Evolutionary conservation across 2,329 filamentous ascomycete species (phyloP).

Genomic region (Plectosphaerella plurivora): DNA sequence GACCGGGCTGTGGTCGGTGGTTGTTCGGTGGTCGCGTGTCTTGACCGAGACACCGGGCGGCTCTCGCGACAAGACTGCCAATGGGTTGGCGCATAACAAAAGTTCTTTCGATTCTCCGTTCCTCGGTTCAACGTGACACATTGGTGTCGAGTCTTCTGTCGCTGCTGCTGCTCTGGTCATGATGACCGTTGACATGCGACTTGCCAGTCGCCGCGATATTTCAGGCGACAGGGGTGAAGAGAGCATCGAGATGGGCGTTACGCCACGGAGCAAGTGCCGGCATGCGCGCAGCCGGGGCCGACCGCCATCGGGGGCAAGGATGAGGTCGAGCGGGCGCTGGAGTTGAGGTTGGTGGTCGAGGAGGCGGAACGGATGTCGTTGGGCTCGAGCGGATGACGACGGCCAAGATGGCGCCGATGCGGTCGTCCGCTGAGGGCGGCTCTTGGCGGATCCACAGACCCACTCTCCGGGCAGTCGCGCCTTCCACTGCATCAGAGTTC

Average conservation of each 20-base stretch:
- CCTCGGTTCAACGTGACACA: not conserved
- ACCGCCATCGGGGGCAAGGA: too few relatives aligned
- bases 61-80: not conserved
- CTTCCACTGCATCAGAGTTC: not conserved
- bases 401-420: not conserved
- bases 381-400: not conserved
- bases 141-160: not conserved
- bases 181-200: too few relatives aligned
- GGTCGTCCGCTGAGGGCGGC: not conserved
- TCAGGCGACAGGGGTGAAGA: too few relatives aligned
- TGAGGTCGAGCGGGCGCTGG: too few relatives aligned
- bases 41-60: not conserved
- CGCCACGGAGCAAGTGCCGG: too few relatives aligned
- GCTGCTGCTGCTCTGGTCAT: too few relatives aligned
- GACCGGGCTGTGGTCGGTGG: not conserved
- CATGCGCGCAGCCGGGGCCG: too few relatives aligned
- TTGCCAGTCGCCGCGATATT: too few relatives aligned
- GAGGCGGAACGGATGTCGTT: not conserved
- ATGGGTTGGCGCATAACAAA: not conserved
- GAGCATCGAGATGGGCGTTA: too few relatives aligned
- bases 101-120: not conserved
- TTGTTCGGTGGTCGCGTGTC: not conserved
- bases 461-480: too few relatives aligned
- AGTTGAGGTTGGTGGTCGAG: too few relatives aligned
- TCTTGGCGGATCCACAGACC: too few relatives aligned